Conservation (phyloP, 2,329 filamentous ascomycete species). For the Raffaelea arxii region DNA sequence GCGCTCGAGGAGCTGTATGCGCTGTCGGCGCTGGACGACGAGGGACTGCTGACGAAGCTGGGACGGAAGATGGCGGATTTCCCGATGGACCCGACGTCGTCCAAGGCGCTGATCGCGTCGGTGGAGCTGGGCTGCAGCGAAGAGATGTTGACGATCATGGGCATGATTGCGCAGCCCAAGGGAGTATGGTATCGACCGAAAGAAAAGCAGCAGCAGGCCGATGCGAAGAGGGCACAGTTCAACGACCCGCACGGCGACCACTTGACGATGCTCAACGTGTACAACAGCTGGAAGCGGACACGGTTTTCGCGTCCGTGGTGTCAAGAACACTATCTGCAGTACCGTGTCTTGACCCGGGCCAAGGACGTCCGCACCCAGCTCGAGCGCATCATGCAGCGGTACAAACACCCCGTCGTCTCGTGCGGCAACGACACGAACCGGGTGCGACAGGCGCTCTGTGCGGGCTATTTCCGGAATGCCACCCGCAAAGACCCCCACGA, state of each 20-base stretch:
- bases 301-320: slow-evolving; percentile 85
- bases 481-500: slow-evolving; percentile 93
- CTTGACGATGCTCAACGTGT: slow-evolving; percentile 89
- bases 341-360: slow-evolving; percentile 75
- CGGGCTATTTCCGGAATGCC: slow-evolving; percentile 90
- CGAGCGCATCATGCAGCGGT: slow-evolving; percentile 85
- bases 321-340: slow-evolving; percentile 96
- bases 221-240: slow-evolving; percentile 97
- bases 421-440: slow-evolving; percentile 82
- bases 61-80: slow-evolving; percentile 98
- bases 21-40: slow-evolving; percentile 83
- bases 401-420: slow-evolving; percentile 70
- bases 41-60: slow-evolving; percentile 82
- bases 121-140: slow-evolving; percentile 86
- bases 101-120: slow-evolving; percentile 75
- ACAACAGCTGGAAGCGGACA: slow-evolving; percentile 89
- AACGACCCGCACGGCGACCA: slow-evolving; percentile 93
- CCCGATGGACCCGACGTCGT: slow-evolving; percentile 88
- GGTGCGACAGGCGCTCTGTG: slow-evolving; percentile 81
- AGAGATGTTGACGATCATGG: slow-evolving; percentile 87
- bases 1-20: slow-evolving; percentile 93
- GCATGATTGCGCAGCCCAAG: slow-evolving; percentile 73
- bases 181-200: slow-evolving; percentile 92
- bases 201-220: slow-evolving; percentile 91
- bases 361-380: slow-evolving; percentile 91